These are phyloP conservation scores for Russula sp. DNA, from an alignment of 768 basidiomycete species.

Conservation along the genomic window DNA sequence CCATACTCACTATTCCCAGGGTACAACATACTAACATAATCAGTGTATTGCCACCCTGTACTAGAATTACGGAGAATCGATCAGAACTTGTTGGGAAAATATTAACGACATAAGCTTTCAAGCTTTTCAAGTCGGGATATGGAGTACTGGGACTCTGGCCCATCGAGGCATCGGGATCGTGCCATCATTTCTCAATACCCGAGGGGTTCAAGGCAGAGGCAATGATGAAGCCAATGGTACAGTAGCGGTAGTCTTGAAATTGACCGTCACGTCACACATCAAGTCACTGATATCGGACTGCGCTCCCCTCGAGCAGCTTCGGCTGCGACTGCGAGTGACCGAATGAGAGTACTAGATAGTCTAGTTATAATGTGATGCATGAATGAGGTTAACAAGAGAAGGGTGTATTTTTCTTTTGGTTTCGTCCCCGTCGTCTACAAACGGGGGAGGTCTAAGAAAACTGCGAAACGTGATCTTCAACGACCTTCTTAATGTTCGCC, in stretches of 20 bases:
- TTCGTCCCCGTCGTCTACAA: constrained; percentile 13
- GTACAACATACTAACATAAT: constrained; percentile 14
- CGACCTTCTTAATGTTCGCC: constrained; percentile 90
- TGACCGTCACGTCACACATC: neutral
- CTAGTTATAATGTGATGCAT: constrained; percentile 16
- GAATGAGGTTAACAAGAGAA: constrained; percentile 3
- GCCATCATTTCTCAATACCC: neutral
- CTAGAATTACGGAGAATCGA: constrained; percentile 10
- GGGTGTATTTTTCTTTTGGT: constrained; percentile 15
- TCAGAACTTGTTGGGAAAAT: constrained; percentile 7
- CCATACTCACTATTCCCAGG: constrained; percentile 2
- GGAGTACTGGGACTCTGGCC: neutral
- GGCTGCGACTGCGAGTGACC: neutral
- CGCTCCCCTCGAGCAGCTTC: neutral
- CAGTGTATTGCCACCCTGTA: constrained; percentile 15
- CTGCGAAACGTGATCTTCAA: constrained; percentile 79
- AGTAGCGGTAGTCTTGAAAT: neutral
- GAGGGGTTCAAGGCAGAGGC: neutral
- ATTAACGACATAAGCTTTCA: neutral
- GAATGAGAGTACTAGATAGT: neutral
- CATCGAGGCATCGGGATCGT: neutral
- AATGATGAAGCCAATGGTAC: neutral
- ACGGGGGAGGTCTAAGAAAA: constrained; percentile 42
- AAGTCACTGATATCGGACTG: neutral
- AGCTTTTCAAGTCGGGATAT: neutral